Conservation (phyloP, 1,139 yeast species). For the Taiozyma onychis region DNA sequence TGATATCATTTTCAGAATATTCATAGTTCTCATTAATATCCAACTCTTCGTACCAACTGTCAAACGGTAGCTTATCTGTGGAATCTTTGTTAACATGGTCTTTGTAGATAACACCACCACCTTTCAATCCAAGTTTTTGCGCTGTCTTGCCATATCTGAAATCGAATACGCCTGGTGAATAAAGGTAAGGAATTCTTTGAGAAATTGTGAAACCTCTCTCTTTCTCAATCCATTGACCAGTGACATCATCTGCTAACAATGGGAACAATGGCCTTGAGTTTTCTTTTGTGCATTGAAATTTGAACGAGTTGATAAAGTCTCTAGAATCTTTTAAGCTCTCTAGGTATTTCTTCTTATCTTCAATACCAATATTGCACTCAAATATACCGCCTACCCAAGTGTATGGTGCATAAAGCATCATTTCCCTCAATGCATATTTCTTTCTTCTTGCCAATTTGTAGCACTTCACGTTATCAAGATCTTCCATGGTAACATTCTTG, state of each 20-base stretch:
- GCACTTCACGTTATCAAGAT: conserved; percentile 37
- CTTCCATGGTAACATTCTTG: conserved; percentile 12
- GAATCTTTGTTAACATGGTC: conserved; percentile 12
- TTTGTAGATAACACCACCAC: conserved; percentile 4
- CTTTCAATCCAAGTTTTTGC: conserved; percentile 27
- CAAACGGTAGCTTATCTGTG: conserved; percentile 19
- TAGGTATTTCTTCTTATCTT: conserved; percentile 26
- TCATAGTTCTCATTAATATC: conserved; percentile 48
- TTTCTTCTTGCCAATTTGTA: conserved; percentile 60
- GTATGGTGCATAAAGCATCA: conserved; percentile 50
- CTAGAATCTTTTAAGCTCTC: conserved; percentile 22
- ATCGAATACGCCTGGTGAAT: conserved; percentile 43
- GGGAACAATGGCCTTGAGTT: conserved; percentile 49
- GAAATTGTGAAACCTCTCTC: conserved; percentile 24
- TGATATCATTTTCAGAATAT: conserved; percentile 36
- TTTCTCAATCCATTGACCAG: conserved; percentile 41
- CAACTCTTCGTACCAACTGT: conserved; percentile 44
- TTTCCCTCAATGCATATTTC: conserved; percentile 46
- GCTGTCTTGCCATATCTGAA: conserved; percentile 34
- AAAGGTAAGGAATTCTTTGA: conserved; percentile 54
- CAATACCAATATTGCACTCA: conserved; percentile 39
- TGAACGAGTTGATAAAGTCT: conserved; percentile 15
- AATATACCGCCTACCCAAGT: conserved; percentile 65
- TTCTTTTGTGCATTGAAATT: conserved; percentile 33
- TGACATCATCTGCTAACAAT: conserved; percentile 51